phyloP scores from a whole-genome alignment of 805 yeast species.

The Candida sanyiensis region DNA sequence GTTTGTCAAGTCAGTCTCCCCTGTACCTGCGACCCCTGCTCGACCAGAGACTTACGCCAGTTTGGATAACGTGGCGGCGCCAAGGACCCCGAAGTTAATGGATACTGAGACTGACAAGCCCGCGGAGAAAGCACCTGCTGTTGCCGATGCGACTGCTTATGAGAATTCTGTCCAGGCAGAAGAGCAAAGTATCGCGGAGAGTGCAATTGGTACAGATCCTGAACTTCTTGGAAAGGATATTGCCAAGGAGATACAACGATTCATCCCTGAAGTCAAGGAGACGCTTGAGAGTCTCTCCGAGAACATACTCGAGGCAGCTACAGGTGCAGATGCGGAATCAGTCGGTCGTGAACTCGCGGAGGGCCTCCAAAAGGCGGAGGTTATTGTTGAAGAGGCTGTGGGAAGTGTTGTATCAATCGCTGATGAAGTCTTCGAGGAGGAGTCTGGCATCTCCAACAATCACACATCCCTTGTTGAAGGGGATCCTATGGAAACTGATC shows the following conservation, averaged over 20 bases:
- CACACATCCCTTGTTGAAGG: too few species aligned
- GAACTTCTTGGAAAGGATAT: slow-evolving; percentile 8
- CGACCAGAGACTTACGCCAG: neutral
- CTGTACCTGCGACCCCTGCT: neutral
- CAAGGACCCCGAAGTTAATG: too few species aligned
- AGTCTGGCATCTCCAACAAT: too few species aligned
- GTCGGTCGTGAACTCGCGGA: too few species aligned
- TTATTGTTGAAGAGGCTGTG: neutral
- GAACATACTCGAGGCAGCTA: neutral
- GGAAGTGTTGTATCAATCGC: neutral
- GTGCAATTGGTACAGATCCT: slow-evolving; percentile 13
- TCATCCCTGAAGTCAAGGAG: neutral
- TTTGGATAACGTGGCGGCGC: slow-evolving; percentile 9
- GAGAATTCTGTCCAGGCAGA: slow-evolving; percentile 7
- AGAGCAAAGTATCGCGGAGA: too few species aligned
- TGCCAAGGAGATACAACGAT: neutral
- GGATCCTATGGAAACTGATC: too few species aligned
- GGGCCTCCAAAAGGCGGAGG: too few species aligned
- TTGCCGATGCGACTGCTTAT: too few species aligned
- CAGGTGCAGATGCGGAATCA: neutral
- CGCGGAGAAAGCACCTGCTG: slow-evolving; percentile 12
- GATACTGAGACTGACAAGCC: slow-evolving; percentile 15
- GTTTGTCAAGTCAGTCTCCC: slow-evolving; percentile 10
- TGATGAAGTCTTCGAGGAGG: neutral
- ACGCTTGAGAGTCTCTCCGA: neutral